These are phyloP conservation scores for Pyropia yezoensis DNA, from an alignment of 23 red algal genomes.

Conservation along the genomic window DNA sequence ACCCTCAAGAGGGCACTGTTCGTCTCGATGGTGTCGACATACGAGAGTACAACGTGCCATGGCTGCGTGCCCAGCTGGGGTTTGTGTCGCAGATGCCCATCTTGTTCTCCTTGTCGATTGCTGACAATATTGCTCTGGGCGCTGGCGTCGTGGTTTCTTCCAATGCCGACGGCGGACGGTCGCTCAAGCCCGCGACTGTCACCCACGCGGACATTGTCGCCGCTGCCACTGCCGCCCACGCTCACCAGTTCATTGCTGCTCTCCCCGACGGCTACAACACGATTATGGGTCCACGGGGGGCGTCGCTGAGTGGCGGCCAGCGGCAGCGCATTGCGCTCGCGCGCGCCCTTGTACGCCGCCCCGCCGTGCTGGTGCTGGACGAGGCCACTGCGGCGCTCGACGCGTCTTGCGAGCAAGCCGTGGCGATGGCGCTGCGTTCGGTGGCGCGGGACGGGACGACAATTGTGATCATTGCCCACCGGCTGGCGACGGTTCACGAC, in stretches of 20 bases:
- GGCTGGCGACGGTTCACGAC: constrained; percentile 77
- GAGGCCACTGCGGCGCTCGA: constrained; percentile 89
- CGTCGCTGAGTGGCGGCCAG: constrained; percentile 76
- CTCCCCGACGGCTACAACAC: constrained; percentile 76
- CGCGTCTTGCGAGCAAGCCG: constrained; percentile 59
- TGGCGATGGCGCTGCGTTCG: constrained; percentile 61
- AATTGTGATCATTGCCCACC: constrained; percentile 87
- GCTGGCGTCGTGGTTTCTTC: constrained; percentile 33
- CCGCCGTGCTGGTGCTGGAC: constrained; percentile 65
- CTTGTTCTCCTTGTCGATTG: constrained; percentile 76
- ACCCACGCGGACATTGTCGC: constrained; percentile 52
- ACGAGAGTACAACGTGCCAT: constrained; percentile 52
- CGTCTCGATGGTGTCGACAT: constrained; percentile 53
- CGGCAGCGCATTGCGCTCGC: constrained; percentile 92
- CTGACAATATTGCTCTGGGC: constrained; percentile 86
- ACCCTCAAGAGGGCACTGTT: constrained; percentile 50
- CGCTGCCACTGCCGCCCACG: constrained; percentile 45
- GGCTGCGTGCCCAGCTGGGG: constrained; percentile 78
- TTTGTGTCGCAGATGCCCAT: constrained; percentile 94
- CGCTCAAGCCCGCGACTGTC: constrained; percentile 19
- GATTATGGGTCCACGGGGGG: constrained; percentile 64
- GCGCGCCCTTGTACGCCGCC: constrained; percentile 56
- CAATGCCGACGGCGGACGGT: constrained; percentile 8
- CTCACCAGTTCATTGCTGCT: constrained; percentile 41
- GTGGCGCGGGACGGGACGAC: constrained; percentile 49